Conservation (phyloP, 495 filamentous ascomycete species). For the Neurospora pannonica region DNA sequence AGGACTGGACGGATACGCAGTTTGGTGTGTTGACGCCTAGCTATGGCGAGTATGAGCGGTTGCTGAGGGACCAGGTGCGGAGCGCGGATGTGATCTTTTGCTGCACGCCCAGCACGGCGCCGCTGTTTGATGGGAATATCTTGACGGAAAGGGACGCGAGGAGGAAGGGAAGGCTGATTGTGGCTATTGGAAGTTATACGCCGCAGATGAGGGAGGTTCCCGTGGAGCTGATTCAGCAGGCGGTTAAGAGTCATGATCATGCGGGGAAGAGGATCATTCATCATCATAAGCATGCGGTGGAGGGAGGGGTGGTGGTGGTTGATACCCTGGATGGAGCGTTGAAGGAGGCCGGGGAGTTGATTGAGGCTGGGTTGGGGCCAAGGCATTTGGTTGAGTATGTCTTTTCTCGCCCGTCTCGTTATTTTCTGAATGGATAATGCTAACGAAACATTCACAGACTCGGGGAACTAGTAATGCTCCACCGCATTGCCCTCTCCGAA, state of each 20-base stretch:
- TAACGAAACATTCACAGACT: conserved; percentile 25
- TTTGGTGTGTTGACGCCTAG: conserved; percentile 62
- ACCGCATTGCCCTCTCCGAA: conserved; percentile 19
- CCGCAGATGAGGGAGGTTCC: conserved; percentile 81
- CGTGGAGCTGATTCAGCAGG: conserved; percentile 60
- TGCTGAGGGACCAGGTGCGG: conserved; percentile 57
- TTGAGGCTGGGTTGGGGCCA: conserved; percentile 61
- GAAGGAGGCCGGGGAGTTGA: conserved; percentile 82
- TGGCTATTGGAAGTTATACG: conserved; percentile 77
- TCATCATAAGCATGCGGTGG: conserved; percentile 27
- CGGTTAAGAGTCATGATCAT: conserved; percentile 41
- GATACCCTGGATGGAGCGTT: conserved; percentile 73
- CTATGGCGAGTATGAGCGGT: conserved; percentile 60
- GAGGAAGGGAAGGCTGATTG: conserved; percentile 65
- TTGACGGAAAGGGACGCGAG: conserved; percentile 61
- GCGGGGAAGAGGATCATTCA: conserved; percentile 54
- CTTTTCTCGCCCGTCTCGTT: not conserved
- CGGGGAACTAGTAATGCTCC: conserved; percentile 68
- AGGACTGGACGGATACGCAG: conserved; percentile 48
- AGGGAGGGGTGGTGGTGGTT: conserved; percentile 77
- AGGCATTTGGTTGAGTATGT: conserved; percentile 67
- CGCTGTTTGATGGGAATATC: conserved; percentile 40
- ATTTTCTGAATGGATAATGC: not conserved
- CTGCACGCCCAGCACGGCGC: conserved; percentile 40
- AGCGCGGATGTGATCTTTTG: conserved; percentile 73